Evolutionary conservation across 2,329 filamentous ascomycete species (phyloP), one percentile per base, ranked within the genome.

Genomic region (Thermothelomyces thermophilus): DNA sequence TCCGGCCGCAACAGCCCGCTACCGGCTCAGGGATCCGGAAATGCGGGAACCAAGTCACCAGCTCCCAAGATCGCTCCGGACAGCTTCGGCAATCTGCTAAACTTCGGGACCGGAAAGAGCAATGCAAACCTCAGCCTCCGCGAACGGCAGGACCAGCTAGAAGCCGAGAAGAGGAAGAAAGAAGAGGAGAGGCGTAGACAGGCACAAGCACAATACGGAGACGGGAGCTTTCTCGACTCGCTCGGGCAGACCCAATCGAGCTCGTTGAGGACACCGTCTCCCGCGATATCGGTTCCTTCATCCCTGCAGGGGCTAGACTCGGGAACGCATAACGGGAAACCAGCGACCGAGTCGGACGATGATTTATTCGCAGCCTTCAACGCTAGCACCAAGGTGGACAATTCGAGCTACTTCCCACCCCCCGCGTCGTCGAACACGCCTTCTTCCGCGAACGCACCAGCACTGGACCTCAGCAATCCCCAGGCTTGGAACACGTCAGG

Each of bases 71-170:
- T 82, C 31, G 67, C 77, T 5, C 69, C 76, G 41, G 87, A 93
- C 63, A 89, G 84, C 71, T 93, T 93, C 69, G 86, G 87, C 62
- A 86, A 83, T 60, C 72, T 93, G 45, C 74, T 90, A 54, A 82
- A 76, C 58, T 82, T 85, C 60, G 78, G 78, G 41, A 68, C 76
- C 26, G 70, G 76, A 44, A 83, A 83, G 64, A 68, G 70, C 47
- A 79, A 76, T 26, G 84, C 82, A 66, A 93, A 86, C 56, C 73
- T 96, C 14, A 85, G 81, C 54, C 69, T 95, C 57, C 80, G 86
- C 57, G 87, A 95, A 66, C 84, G 89, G 61, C 87, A 88, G 66
- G 78, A 81, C 55, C 80, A 79, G 52, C 67, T 85, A 33, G 76
- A 82, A 56, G 77, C 74, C 3, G 80, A 84, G 66, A 87, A 81